A percentile compares a stretch with the other conserved stretches of the same genome.
Conservation (phyloP, 2,329 filamentous ascomycete genomes). For the Trichoderma hamatum region DNA sequence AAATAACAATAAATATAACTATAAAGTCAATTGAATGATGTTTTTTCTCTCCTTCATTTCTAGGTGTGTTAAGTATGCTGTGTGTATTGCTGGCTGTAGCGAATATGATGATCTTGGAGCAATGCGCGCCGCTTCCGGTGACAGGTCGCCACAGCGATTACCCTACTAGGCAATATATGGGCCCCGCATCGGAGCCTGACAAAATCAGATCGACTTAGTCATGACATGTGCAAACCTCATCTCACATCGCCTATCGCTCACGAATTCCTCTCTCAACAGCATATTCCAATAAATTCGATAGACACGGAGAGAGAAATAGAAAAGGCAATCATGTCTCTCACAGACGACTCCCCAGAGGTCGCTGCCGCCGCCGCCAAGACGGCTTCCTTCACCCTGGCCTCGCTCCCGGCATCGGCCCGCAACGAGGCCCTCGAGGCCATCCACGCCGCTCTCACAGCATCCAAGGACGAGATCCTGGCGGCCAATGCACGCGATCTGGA, state of each 20-base stretch:
- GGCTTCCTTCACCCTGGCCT: slow-evolving; percentile 81
- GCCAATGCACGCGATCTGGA: slow-evolving; percentile 86
- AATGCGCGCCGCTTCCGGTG: slow-evolving; percentile 1
- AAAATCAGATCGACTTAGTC: slow-evolving; percentile 13
- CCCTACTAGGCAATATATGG: slow-evolving; percentile 5
- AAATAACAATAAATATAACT: no score
- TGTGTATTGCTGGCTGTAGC: no score
- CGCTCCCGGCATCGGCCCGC: slow-evolving; percentile 72
- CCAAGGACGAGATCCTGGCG: slow-evolving; percentile 75
- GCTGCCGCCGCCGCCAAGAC: slow-evolving; percentile 77
- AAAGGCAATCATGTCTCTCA: slow-evolving; percentile 73
- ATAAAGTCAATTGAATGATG: no score
- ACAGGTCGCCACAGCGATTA: neutral
- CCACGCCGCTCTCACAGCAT: slow-evolving; percentile 70
- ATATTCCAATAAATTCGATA: neutral
- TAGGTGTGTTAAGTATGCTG: no score
- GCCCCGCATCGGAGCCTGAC: slow-evolving; percentile 15
- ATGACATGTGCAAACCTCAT: neutral
- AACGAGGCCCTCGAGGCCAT: slow-evolving; percentile 86
- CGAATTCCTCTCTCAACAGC: neutral
- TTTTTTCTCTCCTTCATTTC: no score
- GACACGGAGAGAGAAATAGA: neutral
- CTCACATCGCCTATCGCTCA: neutral
- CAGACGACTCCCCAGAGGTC: slow-evolving; percentile 77
- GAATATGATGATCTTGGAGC: neutral